Conservation (phyloP, 352 stramenopile genomes). For the Pythium rishiriense region DNA sequence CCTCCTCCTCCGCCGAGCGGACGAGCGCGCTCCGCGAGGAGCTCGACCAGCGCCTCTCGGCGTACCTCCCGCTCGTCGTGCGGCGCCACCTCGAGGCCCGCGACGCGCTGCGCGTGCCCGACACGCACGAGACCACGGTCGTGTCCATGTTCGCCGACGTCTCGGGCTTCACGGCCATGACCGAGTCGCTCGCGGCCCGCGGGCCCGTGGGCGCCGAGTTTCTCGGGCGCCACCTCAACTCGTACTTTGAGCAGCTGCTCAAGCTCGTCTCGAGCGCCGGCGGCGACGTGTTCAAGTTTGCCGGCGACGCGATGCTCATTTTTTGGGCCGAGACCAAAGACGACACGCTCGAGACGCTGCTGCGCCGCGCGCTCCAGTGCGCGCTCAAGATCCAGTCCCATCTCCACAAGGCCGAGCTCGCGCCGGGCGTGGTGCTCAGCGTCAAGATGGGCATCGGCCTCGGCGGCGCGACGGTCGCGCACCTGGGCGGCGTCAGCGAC, state of each 20-base stretch:
- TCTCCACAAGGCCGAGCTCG: slow-evolving; percentile 85
- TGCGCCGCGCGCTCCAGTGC: slow-evolving; percentile 87
- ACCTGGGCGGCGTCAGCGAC: slow-evolving; percentile 89
- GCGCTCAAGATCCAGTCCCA: slow-evolving; percentile 90
- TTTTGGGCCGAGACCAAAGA: slow-evolving; percentile 93
- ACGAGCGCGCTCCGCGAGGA: slow-evolving; percentile 56
- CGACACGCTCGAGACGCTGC: slow-evolving; percentile 78
- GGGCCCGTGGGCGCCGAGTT: slow-evolving; percentile 88
- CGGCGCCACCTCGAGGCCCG: slow-evolving; percentile 71
- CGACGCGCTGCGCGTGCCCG: slow-evolving; percentile 53
- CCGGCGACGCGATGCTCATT: slow-evolving; percentile 94
- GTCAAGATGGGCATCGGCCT: slow-evolving; percentile 95
- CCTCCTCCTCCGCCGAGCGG: neutral
- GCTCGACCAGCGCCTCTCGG: slow-evolving; percentile 80
- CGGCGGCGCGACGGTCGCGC: slow-evolving; percentile 82
- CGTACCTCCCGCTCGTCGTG: slow-evolving; percentile 81
- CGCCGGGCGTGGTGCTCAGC: slow-evolving; percentile 84
- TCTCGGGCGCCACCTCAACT: slow-evolving; percentile 92
- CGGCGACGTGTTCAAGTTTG: slow-evolving; percentile 95
- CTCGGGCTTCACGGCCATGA: slow-evolving; percentile 93
- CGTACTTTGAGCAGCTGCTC: slow-evolving; percentile 90
- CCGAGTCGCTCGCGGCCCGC: slow-evolving; percentile 85
- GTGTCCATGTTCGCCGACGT: slow-evolving; percentile 95
- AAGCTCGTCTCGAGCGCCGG: slow-evolving; percentile 75
- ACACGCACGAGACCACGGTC: slow-evolving; percentile 70